Percentiles rank a stretch among this genome's conserved stretches.
These are phyloP conservation scores for Quercus ilex DNA, from an alignment of 306 rosid genomes.

Conservation along the genomic window DNA sequence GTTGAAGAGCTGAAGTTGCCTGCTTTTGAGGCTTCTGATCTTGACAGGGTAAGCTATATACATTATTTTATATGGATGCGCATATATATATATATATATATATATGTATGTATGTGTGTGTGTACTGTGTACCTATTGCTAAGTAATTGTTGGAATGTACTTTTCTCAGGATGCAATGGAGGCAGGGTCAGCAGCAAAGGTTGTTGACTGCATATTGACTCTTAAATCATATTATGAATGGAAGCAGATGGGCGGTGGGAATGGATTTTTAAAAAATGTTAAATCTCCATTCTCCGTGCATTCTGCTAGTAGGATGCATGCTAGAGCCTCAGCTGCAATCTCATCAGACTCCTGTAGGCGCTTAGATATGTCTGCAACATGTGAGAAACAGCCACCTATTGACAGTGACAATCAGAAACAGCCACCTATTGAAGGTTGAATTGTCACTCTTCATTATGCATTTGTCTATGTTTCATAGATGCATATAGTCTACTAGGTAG, in stretches of 20 bases:
- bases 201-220: slow-evolving; percentile 81
- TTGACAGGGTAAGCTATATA: slow-evolving; percentile 63
- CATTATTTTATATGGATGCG: background rate
- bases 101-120: background rate
- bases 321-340: slow-evolving; percentile 43
- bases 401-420: slow-evolving; percentile 34
- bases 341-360: slow-evolving; percentile 63
- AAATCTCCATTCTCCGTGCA: slow-evolving; percentile 67
- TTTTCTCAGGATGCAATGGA: slow-evolving; percentile 71
- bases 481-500: slow-evolving; percentile 9
- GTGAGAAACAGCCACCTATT: slow-evolving; percentile 36
- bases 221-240: slow-evolving; percentile 68
- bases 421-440: slow-evolving; percentile 50
- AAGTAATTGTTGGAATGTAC: background rate
- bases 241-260: slow-evolving; percentile 49
- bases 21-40: slow-evolving; percentile 91
- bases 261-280: slow-evolving; percentile 40
- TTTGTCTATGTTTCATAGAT: background rate
- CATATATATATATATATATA: background rate
- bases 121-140: slow-evolving; percentile 9
- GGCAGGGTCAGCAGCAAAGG: slow-evolving; percentile 60
- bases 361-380: slow-evolving; percentile 60
- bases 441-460: slow-evolving; percentile 7
- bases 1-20: slow-evolving; percentile 69
- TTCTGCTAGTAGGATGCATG: slow-evolving; percentile 49